A percentile compares a stretch with the other conserved stretches of the same genome.
Evolutionary conservation across 345 rosid species (phyloP).

Genomic region (Lepidium aucheri): DNA sequence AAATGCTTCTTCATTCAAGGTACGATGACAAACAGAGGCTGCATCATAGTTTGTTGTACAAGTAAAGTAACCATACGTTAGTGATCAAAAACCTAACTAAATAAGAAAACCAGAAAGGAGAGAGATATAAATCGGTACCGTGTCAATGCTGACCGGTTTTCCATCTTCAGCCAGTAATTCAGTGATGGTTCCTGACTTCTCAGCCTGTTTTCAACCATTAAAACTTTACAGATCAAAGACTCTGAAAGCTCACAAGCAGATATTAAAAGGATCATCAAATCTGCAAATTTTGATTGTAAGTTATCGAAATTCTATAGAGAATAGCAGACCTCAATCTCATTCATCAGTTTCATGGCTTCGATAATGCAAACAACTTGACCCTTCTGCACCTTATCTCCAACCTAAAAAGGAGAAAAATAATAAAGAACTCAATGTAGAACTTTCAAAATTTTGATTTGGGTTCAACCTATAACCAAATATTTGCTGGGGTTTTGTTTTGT

Average conservation of each 20-base stretch:
- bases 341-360: slow-evolving; percentile 99
- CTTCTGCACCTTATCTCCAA: slow-evolving; percentile 94
- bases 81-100: background rate
- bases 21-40: slow-evolving; percentile 68
- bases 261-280: background rate
- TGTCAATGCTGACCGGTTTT: slow-evolving; percentile 75
- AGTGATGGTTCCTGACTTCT: slow-evolving; percentile 78
- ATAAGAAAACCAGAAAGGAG: background rate
- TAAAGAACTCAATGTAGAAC: background rate
- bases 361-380: slow-evolving; percentile 92
- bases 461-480: background rate
- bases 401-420: slow-evolving; percentile 29
- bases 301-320: background rate
- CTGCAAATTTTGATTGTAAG: background rate
- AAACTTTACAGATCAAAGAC: background rate
- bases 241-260: background rate
- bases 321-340: slow-evolving; percentile 78
- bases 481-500: background rate
- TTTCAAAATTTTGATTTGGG: background rate
- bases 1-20: slow-evolving; percentile 34
- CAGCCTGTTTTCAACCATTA: slow-evolving; percentile 52
- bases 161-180: slow-evolving; percentile 79
- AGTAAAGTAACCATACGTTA: background rate
- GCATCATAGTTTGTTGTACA: slow-evolving; percentile 31
- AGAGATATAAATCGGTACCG: slow-evolving; percentile 35